A percentile compares a stretch with the other conserved stretches of the same genome.
These are phyloP conservation scores for Cercospora nicotianae DNA, from an alignment of 2,329 filamentous ascomycete species.

Conservation along the genomic window DNA sequence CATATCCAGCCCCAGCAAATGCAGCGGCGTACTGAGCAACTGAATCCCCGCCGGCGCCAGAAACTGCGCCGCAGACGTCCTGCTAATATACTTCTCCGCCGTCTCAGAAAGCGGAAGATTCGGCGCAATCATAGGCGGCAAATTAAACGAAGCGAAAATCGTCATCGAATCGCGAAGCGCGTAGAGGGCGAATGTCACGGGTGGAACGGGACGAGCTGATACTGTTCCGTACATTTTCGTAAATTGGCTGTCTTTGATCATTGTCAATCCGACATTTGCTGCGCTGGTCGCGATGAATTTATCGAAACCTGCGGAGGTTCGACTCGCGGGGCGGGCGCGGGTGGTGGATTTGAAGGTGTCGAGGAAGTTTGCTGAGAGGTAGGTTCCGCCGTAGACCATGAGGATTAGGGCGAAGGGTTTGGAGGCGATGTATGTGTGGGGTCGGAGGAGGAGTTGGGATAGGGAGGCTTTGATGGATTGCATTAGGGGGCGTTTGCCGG, in stretches of 20 bases:
- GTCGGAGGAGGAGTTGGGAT: slow-evolving; percentile 57
- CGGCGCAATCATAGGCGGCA: slow-evolving; percentile 76
- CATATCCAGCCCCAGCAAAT: slow-evolving; percentile 79
- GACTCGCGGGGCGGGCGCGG: slow-evolving; percentile 55
- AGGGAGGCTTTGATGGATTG: slow-evolving; percentile 62
- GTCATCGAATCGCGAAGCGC: slow-evolving; percentile 80
- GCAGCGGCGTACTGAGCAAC: slow-evolving; percentile 76
- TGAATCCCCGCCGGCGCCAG: slow-evolving; percentile 76
- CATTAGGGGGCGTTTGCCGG: slow-evolving; percentile 61
- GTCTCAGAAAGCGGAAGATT: slow-evolving; percentile 52
- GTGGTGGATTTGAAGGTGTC: slow-evolving; percentile 75
- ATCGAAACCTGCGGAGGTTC: slow-evolving; percentile 69
- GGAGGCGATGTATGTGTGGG: slow-evolving; percentile 62
- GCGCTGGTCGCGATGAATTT: slow-evolving; percentile 80
- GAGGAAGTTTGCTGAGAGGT: slow-evolving; percentile 81
- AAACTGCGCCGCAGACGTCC: slow-evolving; percentile 67
- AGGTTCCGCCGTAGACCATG: slow-evolving; percentile 80
- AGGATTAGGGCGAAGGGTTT: slow-evolving; percentile 68
- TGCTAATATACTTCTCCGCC: slow-evolving; percentile 54
- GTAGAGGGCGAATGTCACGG: slow-evolving; percentile 75
- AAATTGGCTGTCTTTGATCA: slow-evolving; percentile 88
- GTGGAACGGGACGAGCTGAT: slow-evolving; percentile 50
- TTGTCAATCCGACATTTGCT: slow-evolving; percentile 81
- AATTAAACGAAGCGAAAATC: slow-evolving; percentile 89
- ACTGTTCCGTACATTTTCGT: slow-evolving; percentile 75